Evolutionary conservation across 2,329 filamentous ascomycete genomes (phyloP).

Genomic region (Ascochyta fabae): DNA sequence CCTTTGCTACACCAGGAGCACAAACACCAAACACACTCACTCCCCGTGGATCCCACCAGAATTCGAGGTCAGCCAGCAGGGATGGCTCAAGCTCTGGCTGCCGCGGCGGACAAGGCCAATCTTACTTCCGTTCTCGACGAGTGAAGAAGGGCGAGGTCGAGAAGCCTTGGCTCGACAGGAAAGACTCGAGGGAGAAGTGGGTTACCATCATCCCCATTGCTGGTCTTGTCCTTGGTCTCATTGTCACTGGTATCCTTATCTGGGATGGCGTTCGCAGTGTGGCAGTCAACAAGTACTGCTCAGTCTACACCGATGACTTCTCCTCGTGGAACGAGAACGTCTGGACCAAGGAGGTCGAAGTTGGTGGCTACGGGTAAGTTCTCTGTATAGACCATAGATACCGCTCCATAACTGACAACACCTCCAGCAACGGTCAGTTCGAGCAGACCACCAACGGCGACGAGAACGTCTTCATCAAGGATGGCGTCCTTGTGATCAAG

Average conservation of each 20-base stretch:
- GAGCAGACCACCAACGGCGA: constrained; percentile 74
- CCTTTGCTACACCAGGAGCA: constrained; percentile 23
- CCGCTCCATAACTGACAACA: constrained; percentile 31
- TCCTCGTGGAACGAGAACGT: constrained; percentile 62
- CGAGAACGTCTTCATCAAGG: constrained; percentile 75
- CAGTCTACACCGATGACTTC: constrained; percentile 72
- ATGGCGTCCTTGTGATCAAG: constrained; percentile 75
- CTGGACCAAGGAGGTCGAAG: constrained; percentile 77
- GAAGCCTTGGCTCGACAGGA: constrained; percentile 77
- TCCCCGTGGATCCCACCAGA: constrained; percentile 14
- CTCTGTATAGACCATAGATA: not conserved
- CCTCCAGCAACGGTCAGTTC: constrained; percentile 77
- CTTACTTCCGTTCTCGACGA: constrained; percentile 73
- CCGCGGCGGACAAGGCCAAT: constrained; percentile 14
- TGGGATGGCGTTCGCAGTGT: constrained; percentile 78
- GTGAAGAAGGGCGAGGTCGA: constrained; percentile 75
- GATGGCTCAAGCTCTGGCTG: constrained; percentile 18
- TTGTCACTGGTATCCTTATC: constrained; percentile 71
- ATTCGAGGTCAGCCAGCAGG: constrained; percentile 17
- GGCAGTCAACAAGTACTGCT: constrained; percentile 75
- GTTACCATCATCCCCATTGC: constrained; percentile 79
- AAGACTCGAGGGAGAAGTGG: constrained; percentile 83
- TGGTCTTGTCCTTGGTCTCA: constrained; percentile 72
- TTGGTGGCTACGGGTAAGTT: constrained; percentile 77
- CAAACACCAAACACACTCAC: constrained; percentile 20